Conservation (phyloP, 345 rosid genomes). For the Barbarea vulgaris region DNA sequence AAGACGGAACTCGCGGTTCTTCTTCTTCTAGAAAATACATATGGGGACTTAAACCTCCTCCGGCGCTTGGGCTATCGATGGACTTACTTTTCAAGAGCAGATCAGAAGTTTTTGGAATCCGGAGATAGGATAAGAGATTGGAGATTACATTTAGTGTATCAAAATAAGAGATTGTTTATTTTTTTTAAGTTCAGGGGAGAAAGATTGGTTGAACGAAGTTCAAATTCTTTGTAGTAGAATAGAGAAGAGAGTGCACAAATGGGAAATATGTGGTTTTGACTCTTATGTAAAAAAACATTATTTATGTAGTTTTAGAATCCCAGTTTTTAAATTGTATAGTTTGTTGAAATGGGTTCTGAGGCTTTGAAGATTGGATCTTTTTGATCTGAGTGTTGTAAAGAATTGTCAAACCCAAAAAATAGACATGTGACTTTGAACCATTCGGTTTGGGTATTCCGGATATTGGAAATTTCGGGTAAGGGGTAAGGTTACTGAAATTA, state of each 20-base stretch:
- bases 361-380: conserved; percentile 11
- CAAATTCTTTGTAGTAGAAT: conserved; percentile 35
- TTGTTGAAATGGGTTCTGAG: conserved; percentile 15
- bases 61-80: conserved; percentile 54
- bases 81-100: conserved; percentile 60
- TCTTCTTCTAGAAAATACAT: conserved; percentile 56
- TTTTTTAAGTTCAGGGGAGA: neutral
- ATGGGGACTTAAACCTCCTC: conserved; percentile 58
- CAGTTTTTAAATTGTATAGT: conserved; percentile 25
- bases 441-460: no score
- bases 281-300: conserved; percentile 19
- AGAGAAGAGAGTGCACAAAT: conserved; percentile 20
- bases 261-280: conserved; percentile 22
- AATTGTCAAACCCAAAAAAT: no score
- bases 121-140: conserved; percentile 41
- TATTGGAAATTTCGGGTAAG: no score
- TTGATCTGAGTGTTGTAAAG: neutral
- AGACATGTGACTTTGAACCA: no score
- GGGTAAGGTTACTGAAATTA: no score
- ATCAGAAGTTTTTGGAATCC: conserved; percentile 55
- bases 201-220: conserved; percentile 24
- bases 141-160: conserved; percentile 10
- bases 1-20: conserved; percentile 48
- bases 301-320: conserved; percentile 30
- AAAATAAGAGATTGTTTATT: conserved; percentile 32